These are phyloP conservation scores for Ophioceras dolichostomum DNA, from an alignment of 2,329 filamentous ascomycete genomes.

Conservation along the genomic window DNA sequence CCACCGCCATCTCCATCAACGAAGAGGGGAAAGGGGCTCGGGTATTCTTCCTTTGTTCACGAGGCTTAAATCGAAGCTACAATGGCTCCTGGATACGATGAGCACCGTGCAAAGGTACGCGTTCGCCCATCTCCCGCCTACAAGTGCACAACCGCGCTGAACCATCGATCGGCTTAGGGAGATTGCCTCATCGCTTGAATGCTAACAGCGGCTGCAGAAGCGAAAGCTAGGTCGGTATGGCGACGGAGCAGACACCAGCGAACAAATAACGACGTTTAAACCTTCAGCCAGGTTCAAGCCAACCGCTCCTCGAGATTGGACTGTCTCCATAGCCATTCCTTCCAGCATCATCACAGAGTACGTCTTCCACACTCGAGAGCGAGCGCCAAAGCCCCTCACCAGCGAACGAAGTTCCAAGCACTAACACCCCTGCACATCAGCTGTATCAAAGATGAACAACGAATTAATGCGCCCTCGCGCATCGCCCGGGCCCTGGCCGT, in stretches of 20 bases:
- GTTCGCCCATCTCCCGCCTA: too few species aligned
- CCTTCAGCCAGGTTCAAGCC: conserved; percentile 59
- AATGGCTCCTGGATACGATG: neutral
- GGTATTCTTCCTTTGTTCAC: conserved; percentile 2
- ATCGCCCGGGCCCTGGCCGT: conserved; percentile 73
- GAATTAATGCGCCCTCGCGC: conserved; percentile 59
- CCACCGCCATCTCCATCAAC: too few species aligned
- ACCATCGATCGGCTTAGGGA: too few species aligned
- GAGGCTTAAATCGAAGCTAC: too few species aligned
- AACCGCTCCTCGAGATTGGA: conserved; percentile 53
- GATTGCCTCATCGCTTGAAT: too few species aligned
- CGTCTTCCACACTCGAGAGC: conserved; percentile 10
- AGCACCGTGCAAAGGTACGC: neutral
- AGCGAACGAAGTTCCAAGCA: neutral
- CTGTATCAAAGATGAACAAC: conserved; percentile 60
- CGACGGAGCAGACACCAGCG: conserved; percentile 12
- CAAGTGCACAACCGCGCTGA: too few species aligned
- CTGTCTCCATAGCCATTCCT: conserved; percentile 65
- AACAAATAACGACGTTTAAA: conserved; percentile 44
- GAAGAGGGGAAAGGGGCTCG: too few species aligned
- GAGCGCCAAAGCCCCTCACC: too few species aligned
- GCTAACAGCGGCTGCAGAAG: too few species aligned
- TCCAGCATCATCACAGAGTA: conserved; percentile 69
- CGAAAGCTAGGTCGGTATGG: conserved; percentile 31
- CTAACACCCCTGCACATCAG: conserved; percentile 24